Evolutionary conservation across 352 stramenopile genomes (phyloP), one percentile per base, ranked within the genome.

Genomic region (Thalassiosira mediterranea): DNA sequence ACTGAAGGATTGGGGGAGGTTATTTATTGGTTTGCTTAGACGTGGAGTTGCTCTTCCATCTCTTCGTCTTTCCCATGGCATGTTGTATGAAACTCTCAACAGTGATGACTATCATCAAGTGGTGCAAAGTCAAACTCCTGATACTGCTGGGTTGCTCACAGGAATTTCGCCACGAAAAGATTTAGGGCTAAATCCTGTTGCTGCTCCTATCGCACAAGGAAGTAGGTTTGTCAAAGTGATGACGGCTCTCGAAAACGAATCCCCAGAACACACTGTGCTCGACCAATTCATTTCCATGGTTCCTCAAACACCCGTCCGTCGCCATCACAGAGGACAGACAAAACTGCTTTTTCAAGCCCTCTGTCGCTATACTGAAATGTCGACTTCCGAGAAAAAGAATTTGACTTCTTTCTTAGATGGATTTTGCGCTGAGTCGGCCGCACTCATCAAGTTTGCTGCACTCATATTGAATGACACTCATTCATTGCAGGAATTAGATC

Each of bases 21-120:
- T 83, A 51, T 84, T 77, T 60, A 47, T 71, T 66, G 69, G 51
- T 31, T 74, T 85, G 31, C 46, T 88, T 21, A 76, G 73, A 62
- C 66, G 80, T 49, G 80, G 80, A 62, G 74, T 83, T 53, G 29
- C 48, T 38, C 47, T 46, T 46, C 54, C 42, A 11, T 79, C 79
- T 17, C 25, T 87, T 44, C 42, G 32, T 58, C n/a, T 58, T 58
- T 75, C 80, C 32, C 60, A 85, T 29, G 21, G 72, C 57, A 62
- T 85, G 31, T 57, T 74, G 8, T 88, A 88, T 28, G 75, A 84
- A 34, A 49, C 66, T 23, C 56, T 79, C 17, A 61, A 82, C 11
- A 17, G 62, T 4, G 25, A 56, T 31, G 15, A 4, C 8, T 59
- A 29, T 11, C 13, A 69, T 19, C 8, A 69, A 64, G 32, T 51